These are phyloP conservation scores for Ambrosia hybrid DNA, from an alignment of 140 eudicot genomes.

Conservation along the genomic window DNA sequence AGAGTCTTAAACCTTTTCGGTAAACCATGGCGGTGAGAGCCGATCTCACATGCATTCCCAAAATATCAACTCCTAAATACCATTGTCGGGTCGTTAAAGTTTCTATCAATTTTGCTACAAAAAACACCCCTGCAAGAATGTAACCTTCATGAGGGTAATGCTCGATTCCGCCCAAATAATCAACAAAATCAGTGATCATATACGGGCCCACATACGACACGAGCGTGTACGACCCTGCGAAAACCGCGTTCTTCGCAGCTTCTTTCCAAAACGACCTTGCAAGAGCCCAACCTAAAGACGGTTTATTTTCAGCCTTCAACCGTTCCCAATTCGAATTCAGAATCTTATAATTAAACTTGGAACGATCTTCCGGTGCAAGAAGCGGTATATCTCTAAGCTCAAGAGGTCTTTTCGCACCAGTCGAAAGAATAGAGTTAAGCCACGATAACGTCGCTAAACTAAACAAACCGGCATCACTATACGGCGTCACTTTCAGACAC, in stretches of 20 bases:
- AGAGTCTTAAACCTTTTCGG: constrained; percentile 72
- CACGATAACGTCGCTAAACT: constrained; percentile 84
- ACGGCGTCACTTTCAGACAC: constrained; percentile 78
- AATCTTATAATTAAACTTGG: constrained; percentile 66
- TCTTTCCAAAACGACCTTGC: constrained; percentile 80
- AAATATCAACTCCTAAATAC: constrained; percentile 89
- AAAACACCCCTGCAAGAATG: constrained; percentile 76
- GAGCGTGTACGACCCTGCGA: constrained; percentile 72
- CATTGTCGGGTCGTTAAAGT: constrained; percentile 84
- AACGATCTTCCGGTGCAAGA: constrained; percentile 86
- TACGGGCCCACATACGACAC: constrained; percentile 97
- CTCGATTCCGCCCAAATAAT: constrained; percentile 70
- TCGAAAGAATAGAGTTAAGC: constrained; percentile 74
- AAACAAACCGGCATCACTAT: constrained; percentile 69
- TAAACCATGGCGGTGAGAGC: constrained; percentile 92
- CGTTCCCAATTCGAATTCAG: constrained; percentile 79
- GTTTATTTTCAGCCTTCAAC: constrained; percentile 54
- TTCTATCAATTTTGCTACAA: constrained; percentile 75
- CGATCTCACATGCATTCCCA: constrained; percentile 92
- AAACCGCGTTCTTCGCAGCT: constrained; percentile 83
- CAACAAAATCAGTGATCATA: constrained; percentile 89
- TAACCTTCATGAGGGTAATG: constrained; percentile 76
- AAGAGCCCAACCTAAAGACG: constrained; percentile 86
- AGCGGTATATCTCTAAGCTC: constrained; percentile 88
- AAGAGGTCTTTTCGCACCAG: constrained; percentile 81